phyloP scores from a whole-genome alignment of 139 green algal species.

The Desmodesmus armatus region DNA sequence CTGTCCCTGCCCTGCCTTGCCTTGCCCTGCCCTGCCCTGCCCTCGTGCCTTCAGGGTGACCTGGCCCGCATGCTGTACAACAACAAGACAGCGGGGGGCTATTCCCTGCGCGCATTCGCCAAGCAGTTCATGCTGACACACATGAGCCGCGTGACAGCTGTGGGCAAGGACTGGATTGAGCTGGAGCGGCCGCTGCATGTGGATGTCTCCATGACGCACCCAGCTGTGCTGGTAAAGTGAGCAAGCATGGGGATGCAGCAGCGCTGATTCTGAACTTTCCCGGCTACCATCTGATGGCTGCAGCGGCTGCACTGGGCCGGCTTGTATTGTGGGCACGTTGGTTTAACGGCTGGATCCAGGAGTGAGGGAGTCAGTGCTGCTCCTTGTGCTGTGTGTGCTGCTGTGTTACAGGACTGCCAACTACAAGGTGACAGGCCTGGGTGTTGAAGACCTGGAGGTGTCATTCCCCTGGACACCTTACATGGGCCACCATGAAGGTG shows the following conservation, averaged over 20 bases:
- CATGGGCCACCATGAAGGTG: constrained; percentile 34
- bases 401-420: not conserved
- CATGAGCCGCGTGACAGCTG: constrained; percentile 12
- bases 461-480: constrained; percentile 31
- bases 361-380: too few relatives aligned
- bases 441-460: constrained; percentile 25
- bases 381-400: not conserved
- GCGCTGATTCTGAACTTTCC: not conserved
- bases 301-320: not conserved
- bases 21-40: too few relatives aligned
- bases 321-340: not conserved
- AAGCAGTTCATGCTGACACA: not conserved
- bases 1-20: too few relatives aligned
- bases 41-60: constrained; percentile 4
- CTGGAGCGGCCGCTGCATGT: constrained; percentile 23
- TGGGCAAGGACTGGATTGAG: constrained; percentile 12
- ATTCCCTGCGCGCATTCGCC: not conserved
- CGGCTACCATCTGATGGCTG: not conserved
- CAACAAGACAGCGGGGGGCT: not conserved
- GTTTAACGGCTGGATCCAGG: too few relatives aligned
- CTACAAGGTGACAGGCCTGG: constrained; percentile 12
- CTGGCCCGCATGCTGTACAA: not conserved
- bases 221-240: not conserved
- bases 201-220: not conserved
- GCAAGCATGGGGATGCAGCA: not conserved